Evolutionary conservation across 495 filamentous ascomycete genomes (phyloP), one percentile per base, ranked within the genome.

Genomic region (Platismatia glauca): DNA sequence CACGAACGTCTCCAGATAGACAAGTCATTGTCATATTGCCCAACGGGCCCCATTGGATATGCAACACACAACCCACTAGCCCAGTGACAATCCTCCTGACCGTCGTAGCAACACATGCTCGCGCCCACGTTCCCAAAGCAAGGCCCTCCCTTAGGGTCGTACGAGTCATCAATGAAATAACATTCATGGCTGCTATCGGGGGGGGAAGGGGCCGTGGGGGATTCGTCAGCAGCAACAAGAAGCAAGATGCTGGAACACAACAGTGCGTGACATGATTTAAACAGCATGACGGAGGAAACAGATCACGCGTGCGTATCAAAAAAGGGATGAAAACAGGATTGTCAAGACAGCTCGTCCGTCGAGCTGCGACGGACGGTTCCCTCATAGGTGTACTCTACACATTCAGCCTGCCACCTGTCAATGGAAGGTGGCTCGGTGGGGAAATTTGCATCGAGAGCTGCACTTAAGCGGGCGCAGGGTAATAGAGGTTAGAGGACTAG

Each of bases 1-100:
- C 62, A 64, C 46, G 62, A 64, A 60, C 62, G 62, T 43, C 57
- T 60, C 57, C 62, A 59, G 56, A 64, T 59, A 35, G 62, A 60
- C 24, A 57, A 55, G 13, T 38, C 62, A 15, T 60, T 60, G 29
- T 64, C 57, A 55, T 60, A 55, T 7, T 12, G 41, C 34, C 62
- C 62, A 31, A 44, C n/a, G 5, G 31, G 62, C 15, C 62, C 57
- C 38, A 39, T 60, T 18, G 44, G 56, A 55, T 7, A 46, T 18
- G 38, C 41, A 22, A 64, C 6, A 60, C 62, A 64, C 55, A 64
- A 55, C 24, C 16, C 44, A 44, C 31, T 60, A 16, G 4, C 31
- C 12, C 1, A 33, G 20, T 55, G 2, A 24, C 62, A 64, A 15
- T 55, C 7, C 58, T 64, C 62, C n/a, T n/a, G n/a, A 33, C 24